A percentile compares a stretch with the other conserved stretches of the same genome.
Conservation (phyloP, 2,329 filamentous ascomycete species). For the Alternaria hordeiaustralica region DNA sequence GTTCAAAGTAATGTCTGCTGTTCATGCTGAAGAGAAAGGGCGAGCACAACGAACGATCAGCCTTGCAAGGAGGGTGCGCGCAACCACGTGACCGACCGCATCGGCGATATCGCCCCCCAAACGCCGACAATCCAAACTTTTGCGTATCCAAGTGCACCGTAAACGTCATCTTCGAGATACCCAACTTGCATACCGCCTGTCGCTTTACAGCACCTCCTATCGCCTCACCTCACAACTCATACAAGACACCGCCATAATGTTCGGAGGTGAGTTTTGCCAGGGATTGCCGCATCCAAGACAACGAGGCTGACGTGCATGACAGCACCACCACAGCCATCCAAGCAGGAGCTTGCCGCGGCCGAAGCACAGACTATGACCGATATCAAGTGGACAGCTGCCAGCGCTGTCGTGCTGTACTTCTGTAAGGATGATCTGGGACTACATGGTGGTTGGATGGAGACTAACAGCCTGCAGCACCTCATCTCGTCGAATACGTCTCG, state of each 20-base stretch:
- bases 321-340: constrained; percentile 74
- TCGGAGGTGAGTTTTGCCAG: constrained; percentile 57
- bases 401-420: constrained; percentile 74
- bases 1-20: neutral
- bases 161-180: constrained; percentile 8
- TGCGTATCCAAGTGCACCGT: constrained; percentile 3
- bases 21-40: neutral
- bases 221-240: neutral
- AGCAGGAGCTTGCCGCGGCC: constrained; percentile 68
- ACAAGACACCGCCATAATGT: constrained; percentile 50
- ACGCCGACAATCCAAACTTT: constrained; percentile 16
- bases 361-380: constrained; percentile 72
- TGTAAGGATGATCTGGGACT: constrained; percentile 62
- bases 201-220: neutral
- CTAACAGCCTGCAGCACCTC: constrained; percentile 54
- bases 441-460: neutral
- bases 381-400: constrained; percentile 70
- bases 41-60: neutral
- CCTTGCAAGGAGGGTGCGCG: neutral
- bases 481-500: constrained; percentile 61
- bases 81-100: constrained; percentile 6
- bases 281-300: neutral
- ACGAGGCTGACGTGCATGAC: constrained; percentile 8
- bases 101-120: constrained; percentile 3
- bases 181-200: constrained; percentile 4